Evolutionary conservation across 176 grass and related monocot species (phyloP).

Genomic region (Paspalum notatum): DNA sequence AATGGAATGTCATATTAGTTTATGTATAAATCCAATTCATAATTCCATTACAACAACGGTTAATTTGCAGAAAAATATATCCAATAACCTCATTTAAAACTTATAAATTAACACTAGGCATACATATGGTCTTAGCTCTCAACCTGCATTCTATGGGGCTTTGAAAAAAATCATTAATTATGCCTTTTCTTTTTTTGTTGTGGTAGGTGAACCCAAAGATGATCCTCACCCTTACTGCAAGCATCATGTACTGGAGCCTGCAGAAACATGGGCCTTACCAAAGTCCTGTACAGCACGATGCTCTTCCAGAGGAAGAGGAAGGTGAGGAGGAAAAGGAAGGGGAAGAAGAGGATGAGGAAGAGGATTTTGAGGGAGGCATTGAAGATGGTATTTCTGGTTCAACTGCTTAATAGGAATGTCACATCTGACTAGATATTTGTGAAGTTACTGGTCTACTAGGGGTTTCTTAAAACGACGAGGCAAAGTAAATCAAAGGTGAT

Average conservation of each 20-base stretch:
- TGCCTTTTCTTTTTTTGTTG: neutral
- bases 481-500: neutral
- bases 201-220: conserved; percentile 91
- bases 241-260: conserved; percentile 94
- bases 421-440: neutral
- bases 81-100: neutral
- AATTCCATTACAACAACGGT: neutral
- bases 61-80: neutral
- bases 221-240: conserved; percentile 83
- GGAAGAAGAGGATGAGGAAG: conserved; percentile 7
- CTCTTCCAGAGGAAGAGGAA: conserved; percentile 46
- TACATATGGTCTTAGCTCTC: neutral
- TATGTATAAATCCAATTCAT: neutral
- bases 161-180: conserved; percentile 15
- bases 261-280: conserved; percentile 59
- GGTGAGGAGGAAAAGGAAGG: conserved; percentile 10
- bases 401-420: conserved; percentile 28
- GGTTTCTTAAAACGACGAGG: neutral
- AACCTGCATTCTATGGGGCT: neutral
- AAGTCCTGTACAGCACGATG: conserved; percentile 33
- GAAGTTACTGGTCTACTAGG: neutral
- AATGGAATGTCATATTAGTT: neutral
- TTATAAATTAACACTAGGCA: neutral
- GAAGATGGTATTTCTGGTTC: conserved; percentile 44
- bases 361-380: conserved; percentile 39